phyloP scores from a whole-genome alignment of 108 stramenopile species.

The Pseudonitzschia pungens region DNA sequence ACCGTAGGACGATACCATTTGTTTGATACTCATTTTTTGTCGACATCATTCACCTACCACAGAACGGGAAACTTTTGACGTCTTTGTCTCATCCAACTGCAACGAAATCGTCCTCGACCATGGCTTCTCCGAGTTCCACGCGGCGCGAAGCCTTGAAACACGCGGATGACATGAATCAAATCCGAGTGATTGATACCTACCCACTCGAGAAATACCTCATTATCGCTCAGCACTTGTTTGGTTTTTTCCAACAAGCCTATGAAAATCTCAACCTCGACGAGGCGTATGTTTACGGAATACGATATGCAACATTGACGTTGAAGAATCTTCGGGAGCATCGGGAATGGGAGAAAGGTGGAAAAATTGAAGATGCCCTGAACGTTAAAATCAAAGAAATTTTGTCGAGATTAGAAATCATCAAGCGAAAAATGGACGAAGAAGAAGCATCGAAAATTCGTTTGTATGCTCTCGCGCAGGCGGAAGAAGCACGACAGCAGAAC shows the following conservation, averaged over 20 bases:
- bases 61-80: no score
- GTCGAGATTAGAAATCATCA: constrained; percentile 31
- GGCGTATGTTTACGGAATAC: constrained; percentile 62
- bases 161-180: constrained; percentile 23
- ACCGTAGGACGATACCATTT: no score
- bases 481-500: neutral
- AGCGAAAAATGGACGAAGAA: constrained; percentile 42
- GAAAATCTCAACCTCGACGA: constrained; percentile 49
- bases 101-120: neutral
- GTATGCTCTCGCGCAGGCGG: neutral
- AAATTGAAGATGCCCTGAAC: constrained; percentile 8
- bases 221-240: constrained; percentile 51
- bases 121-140: constrained; percentile 21
- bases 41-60: no score
- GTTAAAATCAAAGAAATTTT: constrained; percentile 28
- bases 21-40: no score
- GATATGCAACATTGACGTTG: constrained; percentile 58
- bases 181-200: constrained; percentile 26
- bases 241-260: constrained; percentile 46
- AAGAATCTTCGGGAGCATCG: constrained; percentile 51
- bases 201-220: constrained; percentile 58
- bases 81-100: no score
- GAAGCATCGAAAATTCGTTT: constrained; percentile 18
- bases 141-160: constrained; percentile 32
- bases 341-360: constrained; percentile 26